Evolutionary conservation across 352 stramenopile genomes (phyloP).

Genomic region (Globisporangium cystogenes): DNA sequence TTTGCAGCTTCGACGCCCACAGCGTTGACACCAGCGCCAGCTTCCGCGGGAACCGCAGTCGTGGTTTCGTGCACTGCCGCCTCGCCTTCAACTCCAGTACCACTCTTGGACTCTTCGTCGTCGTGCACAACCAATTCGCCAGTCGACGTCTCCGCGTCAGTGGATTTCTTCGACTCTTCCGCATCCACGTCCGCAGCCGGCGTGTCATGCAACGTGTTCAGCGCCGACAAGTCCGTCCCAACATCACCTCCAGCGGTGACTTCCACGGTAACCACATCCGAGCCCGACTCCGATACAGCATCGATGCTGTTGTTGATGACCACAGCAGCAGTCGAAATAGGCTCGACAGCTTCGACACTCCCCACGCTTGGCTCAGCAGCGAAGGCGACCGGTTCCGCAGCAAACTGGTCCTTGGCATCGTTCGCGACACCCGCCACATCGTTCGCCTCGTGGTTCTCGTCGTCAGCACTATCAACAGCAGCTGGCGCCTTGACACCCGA

Average conservation of each 20-base stretch:
- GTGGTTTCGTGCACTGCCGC: background rate
- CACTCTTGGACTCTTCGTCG: background rate
- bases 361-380: background rate
- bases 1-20: no score
- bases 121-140: background rate
- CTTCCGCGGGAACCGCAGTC: background rate
- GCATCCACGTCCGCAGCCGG: no score
- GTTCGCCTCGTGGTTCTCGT: background rate
- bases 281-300: background rate
- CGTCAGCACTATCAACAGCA: background rate
- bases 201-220: no score
- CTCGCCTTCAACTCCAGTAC: background rate
- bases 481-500: background rate
- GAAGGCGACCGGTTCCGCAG: background rate
- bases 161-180: no score
- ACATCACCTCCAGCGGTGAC: constrained; percentile 1
- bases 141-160: background rate
- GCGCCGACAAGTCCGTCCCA: background rate
- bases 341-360: background rate
- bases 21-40: background rate
- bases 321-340: background rate
- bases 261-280: constrained; percentile 2
- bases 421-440: background rate
- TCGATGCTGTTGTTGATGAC: background rate
- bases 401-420: background rate